Evolutionary conservation across 2,329 filamentous ascomycete genomes (phyloP).

Genomic region (Daldinia eschscholtzii): DNA sequence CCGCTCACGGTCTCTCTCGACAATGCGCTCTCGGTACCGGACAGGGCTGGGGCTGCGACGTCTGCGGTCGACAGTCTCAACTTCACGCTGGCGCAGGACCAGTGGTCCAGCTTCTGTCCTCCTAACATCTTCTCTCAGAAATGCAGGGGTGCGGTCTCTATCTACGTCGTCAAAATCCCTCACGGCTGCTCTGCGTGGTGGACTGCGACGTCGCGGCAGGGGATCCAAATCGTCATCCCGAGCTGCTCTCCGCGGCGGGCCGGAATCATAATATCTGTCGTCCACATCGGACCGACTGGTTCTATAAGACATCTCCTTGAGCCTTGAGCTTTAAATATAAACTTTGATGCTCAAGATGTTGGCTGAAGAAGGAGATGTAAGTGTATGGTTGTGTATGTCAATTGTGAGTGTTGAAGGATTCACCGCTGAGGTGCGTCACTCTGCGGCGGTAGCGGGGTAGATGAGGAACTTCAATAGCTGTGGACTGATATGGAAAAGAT

Average conservation of each 20-base stretch:
- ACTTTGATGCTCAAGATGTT: slow-evolving; percentile 21
- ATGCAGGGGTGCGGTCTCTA: slow-evolving; percentile 61
- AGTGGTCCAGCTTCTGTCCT: slow-evolving; percentile 64
- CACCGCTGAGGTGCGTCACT: slow-evolving; percentile 42
- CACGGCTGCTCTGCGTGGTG: slow-evolving; percentile 50
- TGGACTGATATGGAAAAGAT: slow-evolving; percentile 35
- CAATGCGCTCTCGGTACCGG: slow-evolving; percentile 59
- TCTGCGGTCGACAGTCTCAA: slow-evolving; percentile 65
- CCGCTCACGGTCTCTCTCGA: slow-evolving; percentile 60
- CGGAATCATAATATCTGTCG: slow-evolving; percentile 61
- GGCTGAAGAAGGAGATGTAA: slow-evolving; percentile 16
- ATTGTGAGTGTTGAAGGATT: slow-evolving; percentile 37
- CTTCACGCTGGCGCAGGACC: slow-evolving; percentile 67
- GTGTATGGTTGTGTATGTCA: slow-evolving; percentile 27
- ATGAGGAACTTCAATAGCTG: slow-evolving; percentile 32
- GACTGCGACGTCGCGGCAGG: slow-evolving; percentile 44
- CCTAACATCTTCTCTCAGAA: slow-evolving; percentile 64
- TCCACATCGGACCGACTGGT: slow-evolving; percentile 57
- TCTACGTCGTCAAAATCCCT: slow-evolving; percentile 54
- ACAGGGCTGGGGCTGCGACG: slow-evolving; percentile 60
- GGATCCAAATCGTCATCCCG: slow-evolving; percentile 49
- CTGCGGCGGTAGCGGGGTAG: slow-evolving; percentile 41
- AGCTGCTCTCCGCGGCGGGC: slow-evolving; percentile 44
- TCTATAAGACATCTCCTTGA: slow-evolving; percentile 48
- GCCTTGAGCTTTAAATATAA: slow-evolving; percentile 18